Percentiles rank a stretch among this genome's conserved stretches.
Evolutionary conservation across 2,329 filamentous ascomycete genomes (phyloP).

Genomic region (Malbranchea zuffiana): DNA sequence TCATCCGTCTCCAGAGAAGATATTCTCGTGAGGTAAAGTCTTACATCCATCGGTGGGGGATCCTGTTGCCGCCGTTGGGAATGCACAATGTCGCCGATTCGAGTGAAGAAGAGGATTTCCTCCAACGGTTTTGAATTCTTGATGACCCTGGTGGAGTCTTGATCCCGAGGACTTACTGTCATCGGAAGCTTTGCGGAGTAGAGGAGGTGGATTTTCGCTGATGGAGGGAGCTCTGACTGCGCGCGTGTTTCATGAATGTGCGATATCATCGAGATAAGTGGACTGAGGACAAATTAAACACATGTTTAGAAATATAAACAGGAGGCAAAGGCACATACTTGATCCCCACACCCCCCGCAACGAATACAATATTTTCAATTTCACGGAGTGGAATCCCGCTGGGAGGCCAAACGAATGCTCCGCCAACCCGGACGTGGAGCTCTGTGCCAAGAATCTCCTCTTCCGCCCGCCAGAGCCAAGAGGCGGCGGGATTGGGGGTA

Average conservation of each 20-base stretch:
- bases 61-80: slow-evolving; percentile 17
- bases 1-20: background rate
- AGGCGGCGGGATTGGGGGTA: slow-evolving; percentile 62
- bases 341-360: slow-evolving; percentile 73
- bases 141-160: slow-evolving; percentile 4
- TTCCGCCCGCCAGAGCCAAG: slow-evolving; percentile 59
- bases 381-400: slow-evolving; percentile 29
- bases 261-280: slow-evolving; percentile 62
- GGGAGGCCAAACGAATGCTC: slow-evolving; percentile 71
- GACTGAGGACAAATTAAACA: slow-evolving; percentile 36
- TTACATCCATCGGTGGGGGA: slow-evolving; percentile 17
- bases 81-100: slow-evolving; percentile 32
- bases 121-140: slow-evolving; percentile 16
- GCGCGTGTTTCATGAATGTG: slow-evolving; percentile 43
- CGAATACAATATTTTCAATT: slow-evolving; percentile 55
- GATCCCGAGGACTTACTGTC: slow-evolving; percentile 1
- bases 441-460: slow-evolving; percentile 47
- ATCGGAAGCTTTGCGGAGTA: slow-evolving; percentile 47
- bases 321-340: slow-evolving; percentile 43
- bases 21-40: slow-evolving; percentile 20
- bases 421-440: slow-evolving; percentile 62
- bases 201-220: slow-evolving; percentile 46
- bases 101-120: slow-evolving; percentile 38
- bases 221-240: slow-evolving; percentile 21
- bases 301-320: slow-evolving; percentile 1